Conservation (phyloP, 768 basidiomycete species). For the Trametes meyenii region DNA sequence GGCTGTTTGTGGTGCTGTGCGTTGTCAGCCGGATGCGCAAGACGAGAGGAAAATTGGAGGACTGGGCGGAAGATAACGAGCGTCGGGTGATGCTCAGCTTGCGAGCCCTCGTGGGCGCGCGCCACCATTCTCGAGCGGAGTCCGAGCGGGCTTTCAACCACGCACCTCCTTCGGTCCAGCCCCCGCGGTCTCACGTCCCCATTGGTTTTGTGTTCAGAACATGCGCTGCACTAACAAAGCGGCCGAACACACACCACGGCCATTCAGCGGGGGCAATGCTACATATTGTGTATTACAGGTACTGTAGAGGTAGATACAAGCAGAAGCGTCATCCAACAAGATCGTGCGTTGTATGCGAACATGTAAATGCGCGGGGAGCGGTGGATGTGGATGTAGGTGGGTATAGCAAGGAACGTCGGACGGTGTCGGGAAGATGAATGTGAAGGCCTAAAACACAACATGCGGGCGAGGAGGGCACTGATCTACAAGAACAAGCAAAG, state of each 20-base stretch:
- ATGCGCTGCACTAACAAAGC: background rate
- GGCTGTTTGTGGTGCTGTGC: constrained; percentile 13
- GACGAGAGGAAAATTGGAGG: constrained; percentile 41
- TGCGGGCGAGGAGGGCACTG: too few relatives aligned
- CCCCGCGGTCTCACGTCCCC: constrained; percentile 1
- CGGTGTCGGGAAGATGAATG: background rate
- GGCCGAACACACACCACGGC: background rate
- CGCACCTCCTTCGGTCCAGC: constrained; percentile 4
- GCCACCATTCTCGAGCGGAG: constrained; percentile 30
- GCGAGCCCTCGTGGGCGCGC: constrained; percentile 23
- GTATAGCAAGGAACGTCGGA: background rate
- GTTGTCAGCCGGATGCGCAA: constrained; percentile 37
- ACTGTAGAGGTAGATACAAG: constrained; percentile 1
- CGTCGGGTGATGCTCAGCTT: constrained; percentile 31
- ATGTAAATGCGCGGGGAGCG: background rate
- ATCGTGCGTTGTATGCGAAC: background rate
- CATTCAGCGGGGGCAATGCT: background rate
- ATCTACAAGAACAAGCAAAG: too few relatives aligned
- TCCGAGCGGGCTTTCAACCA: constrained; percentile 23
- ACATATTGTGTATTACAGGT: constrained; percentile 9
- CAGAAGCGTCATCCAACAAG: background rate
- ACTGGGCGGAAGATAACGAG: constrained; percentile 40
- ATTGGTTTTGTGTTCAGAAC: background rate
- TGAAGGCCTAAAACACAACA: too few relatives aligned
- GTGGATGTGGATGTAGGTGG: background rate